phyloP scores from a whole-genome alignment of 805 yeast genomes.

The Scheffersomyces ergatensis region DNA sequence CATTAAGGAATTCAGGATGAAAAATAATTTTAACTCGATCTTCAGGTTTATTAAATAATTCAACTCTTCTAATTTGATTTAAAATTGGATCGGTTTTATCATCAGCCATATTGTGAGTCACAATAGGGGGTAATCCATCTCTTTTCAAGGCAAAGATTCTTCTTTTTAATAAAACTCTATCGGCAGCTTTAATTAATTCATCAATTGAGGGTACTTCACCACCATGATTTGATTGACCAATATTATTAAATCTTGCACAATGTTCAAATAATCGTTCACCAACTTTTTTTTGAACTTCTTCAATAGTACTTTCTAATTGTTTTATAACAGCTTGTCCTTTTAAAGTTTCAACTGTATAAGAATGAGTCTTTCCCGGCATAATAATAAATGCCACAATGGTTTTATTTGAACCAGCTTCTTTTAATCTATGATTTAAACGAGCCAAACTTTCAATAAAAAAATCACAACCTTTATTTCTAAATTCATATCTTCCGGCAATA shows the following conservation, averaged over 20 bases:
- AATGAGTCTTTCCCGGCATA: conserved; percentile 95
- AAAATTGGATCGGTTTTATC: conserved; percentile 89
- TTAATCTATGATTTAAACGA: conserved; percentile 82
- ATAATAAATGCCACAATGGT: conserved; percentile 96
- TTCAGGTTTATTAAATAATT: conserved; percentile 81
- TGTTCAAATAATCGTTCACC: conserved; percentile 89
- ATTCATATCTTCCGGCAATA: conserved; percentile 97
- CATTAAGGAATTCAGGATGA: conserved; percentile 96
- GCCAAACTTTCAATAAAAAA: conserved; percentile 92
- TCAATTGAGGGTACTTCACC: conserved; percentile 72
- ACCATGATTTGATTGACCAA: conserved; percentile 39
- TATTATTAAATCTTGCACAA: conserved; percentile 65
- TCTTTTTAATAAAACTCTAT: conserved; percentile 83
- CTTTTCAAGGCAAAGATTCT: conserved; percentile 91
- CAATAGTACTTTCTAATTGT: conserved; percentile 84
- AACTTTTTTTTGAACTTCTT: conserved; percentile 81
- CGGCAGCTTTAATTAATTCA: conserved; percentile 82
- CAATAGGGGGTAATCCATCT: conserved; percentile 88
- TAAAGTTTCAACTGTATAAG: conserved; percentile 93
- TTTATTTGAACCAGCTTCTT: conserved; percentile 76
- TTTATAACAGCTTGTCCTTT: conserved; percentile 95
- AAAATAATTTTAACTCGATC: conserved; percentile 94
- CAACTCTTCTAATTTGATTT: conserved; percentile 87
- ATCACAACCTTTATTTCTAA: conserved; percentile 94
- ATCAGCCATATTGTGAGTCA: conserved; percentile 94